A percentile compares a stretch with the other conserved stretches of the same genome.
Conservation (phyloP, 2,329 filamentous ascomycete species). For the Fusarium sp. region DNA sequence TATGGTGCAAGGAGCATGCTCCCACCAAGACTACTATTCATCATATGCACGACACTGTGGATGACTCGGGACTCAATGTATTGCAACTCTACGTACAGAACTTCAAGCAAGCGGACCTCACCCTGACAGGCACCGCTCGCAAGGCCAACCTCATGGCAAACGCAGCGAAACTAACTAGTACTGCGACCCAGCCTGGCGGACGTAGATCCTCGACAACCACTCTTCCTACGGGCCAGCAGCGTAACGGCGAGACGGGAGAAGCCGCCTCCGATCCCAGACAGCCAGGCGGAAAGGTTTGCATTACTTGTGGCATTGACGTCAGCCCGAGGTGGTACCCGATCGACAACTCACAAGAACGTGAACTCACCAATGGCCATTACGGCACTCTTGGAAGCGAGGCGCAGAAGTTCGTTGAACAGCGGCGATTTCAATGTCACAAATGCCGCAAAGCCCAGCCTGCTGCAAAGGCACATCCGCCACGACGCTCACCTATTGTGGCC, state of each 20-base stretch:
- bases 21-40: conserved; percentile 78
- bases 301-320: conserved; percentile 74
- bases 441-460: conserved; percentile 69
- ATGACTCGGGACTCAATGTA: conserved; percentile 78
- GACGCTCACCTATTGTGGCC: conserved; percentile 33
- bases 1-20: conserved; percentile 94
- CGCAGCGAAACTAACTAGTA: conserved; percentile 65
- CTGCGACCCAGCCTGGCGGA: conserved; percentile 51
- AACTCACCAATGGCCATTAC: conserved; percentile 63
- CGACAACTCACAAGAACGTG: conserved; percentile 62
- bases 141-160: conserved; percentile 84
- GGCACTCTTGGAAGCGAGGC: conserved; percentile 65
- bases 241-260: conserved; percentile 45
- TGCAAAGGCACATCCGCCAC: conserved; percentile 48
- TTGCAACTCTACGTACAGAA: conserved; percentile 87
- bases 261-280: conserved; percentile 47
- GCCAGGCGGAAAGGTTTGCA: conserved; percentile 66
- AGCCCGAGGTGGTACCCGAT: conserved; percentile 80
- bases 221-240: conserved; percentile 42
- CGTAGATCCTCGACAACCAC: conserved; percentile 68
- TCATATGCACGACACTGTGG: conserved; percentile 79
- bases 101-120: conserved; percentile 94
- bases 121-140: conserved; percentile 89
- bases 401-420: conserved; percentile 68
- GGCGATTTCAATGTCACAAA: conserved; percentile 79